Evolutionary conservation across 192 early-diverging fungal genomes (phyloP).

Genomic region (Backusella macrospora): DNA sequence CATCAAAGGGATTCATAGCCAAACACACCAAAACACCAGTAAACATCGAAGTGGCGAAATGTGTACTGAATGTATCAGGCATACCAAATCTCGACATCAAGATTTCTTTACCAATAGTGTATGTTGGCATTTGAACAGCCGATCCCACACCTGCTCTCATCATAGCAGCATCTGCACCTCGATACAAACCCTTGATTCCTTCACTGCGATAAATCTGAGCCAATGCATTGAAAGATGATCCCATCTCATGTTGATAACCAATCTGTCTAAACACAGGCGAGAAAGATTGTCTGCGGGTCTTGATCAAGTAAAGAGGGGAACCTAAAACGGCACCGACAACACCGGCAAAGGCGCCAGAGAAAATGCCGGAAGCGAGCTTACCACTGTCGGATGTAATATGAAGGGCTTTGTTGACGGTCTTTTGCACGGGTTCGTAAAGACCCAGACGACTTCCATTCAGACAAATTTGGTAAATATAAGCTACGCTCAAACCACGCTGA

Average conservation of each 20-base stretch:
- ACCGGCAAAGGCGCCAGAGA: constrained; percentile 57
- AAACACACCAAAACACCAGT: constrained; percentile 85
- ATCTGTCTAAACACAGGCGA: constrained; percentile 65
- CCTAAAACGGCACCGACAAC: constrained; percentile 80
- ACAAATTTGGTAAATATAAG: constrained; percentile 90
- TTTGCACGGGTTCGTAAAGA: constrained; percentile 85
- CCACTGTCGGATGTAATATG: constrained; percentile 68
- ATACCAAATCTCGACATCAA: constrained; percentile 71
- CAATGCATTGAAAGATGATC: constrained; percentile 66
- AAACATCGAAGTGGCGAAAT: constrained; percentile 76
- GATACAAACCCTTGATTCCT: constrained; percentile 81
- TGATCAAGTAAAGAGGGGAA: constrained; percentile 89
- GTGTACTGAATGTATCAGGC: constrained; percentile 72
- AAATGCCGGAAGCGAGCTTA: constrained; percentile 46
- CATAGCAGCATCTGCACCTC: constrained; percentile 90
- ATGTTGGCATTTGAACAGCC: constrained; percentile 87
- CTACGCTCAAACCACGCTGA: constrained; percentile 85
- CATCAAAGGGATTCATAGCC: constrained; percentile 98
- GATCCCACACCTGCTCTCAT: constrained; percentile 85
- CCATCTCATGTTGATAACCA: constrained; percentile 87
- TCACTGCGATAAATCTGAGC: constrained; percentile 66
- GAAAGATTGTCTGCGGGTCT: constrained; percentile 83
- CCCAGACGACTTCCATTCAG: constrained; percentile 94
- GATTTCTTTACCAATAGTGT: constrained; percentile 82
- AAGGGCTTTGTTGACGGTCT: constrained; percentile 49